Conservation (phyloP, 768 basidiomycete genomes). For the Termitomyces sp. region DNA sequence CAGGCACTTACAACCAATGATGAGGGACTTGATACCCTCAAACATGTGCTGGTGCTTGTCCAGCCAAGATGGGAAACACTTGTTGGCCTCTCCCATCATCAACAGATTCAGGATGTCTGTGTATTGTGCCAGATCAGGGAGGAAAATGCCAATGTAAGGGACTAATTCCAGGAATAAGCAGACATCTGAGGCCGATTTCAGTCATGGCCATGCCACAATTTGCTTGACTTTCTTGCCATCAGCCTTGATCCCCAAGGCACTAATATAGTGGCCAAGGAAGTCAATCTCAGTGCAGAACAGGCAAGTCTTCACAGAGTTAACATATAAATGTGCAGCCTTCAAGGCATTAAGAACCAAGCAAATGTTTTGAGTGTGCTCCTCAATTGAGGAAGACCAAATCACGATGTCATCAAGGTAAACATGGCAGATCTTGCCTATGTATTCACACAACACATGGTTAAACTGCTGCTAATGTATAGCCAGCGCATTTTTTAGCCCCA, state of each 20-base stretch:
- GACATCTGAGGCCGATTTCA: background rate
- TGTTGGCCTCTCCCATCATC: background rate
- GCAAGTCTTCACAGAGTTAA: background rate
- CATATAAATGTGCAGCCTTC: slow-evolving; percentile 26
- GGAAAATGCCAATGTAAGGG: background rate
- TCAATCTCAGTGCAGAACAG: background rate
- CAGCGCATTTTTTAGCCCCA: too few relatives aligned
- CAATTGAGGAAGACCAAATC: too few relatives aligned
- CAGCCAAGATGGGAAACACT: background rate
- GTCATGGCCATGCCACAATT: too few relatives aligned
- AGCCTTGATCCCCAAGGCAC: background rate
- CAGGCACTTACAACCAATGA: too few relatives aligned
- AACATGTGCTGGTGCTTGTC: background rate
- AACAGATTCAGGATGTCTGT: background rate
- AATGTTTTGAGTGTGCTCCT: slow-evolving; percentile 28
- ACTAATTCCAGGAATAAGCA: background rate
- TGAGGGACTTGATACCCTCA: too few relatives aligned
- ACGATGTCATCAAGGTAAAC: too few relatives aligned
- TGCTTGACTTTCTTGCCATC: background rate
- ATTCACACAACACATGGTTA: slow-evolving; percentile 31
- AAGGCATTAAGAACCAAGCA: slow-evolving; percentile 41
- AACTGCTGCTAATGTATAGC: slow-evolving; percentile 27
- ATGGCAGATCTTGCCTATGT: too few relatives aligned
- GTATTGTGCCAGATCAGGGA: background rate
- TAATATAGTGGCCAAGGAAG: background rate